Evolutionary conservation across 495 filamentous ascomycete species (phyloP).

Genomic region (Aeminium ludgeri): DNA sequence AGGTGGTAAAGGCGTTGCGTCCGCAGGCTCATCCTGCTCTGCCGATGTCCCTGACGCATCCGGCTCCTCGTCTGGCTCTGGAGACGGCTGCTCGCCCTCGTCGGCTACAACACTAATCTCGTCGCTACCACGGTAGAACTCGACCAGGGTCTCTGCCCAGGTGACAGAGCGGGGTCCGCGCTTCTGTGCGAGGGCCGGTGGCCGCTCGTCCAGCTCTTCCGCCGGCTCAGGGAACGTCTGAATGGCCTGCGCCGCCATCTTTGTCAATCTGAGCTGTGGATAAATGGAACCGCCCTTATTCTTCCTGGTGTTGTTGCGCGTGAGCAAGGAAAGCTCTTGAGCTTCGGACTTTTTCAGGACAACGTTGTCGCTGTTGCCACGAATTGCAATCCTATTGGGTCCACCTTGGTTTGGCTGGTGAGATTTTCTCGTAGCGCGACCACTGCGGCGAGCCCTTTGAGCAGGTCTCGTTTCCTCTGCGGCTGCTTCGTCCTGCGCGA

Average conservation of each 20-base stretch:
- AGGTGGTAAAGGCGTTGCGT: neutral
- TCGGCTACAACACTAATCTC: conserved; percentile 2
- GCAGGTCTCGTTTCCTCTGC: neutral
- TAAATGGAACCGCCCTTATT: conserved; percentile 39
- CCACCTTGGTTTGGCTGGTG: conserved; percentile 15
- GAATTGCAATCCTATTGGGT: conserved; percentile 38
- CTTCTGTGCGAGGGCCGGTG: neutral
- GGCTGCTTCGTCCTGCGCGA: neutral
- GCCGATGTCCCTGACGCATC: neutral
- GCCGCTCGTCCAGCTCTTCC: neutral
- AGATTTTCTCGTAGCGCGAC: conserved; percentile 4
- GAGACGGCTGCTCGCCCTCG: neutral
- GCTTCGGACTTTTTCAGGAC: conserved; percentile 40
- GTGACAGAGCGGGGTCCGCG: neutral
- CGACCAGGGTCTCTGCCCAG: conserved; percentile 12
- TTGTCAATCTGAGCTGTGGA: conserved; percentile 32
- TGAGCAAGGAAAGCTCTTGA: conserved; percentile 38
- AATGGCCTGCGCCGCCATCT: conserved; percentile 22
- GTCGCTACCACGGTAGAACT: conserved; percentile 9
- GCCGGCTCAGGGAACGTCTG: neutral
- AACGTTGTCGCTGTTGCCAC: conserved; percentile 39
- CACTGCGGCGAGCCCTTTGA: conserved; percentile 2
- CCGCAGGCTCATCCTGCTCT: neutral
- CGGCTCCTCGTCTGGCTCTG: conserved; percentile 2
- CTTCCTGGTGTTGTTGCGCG: conserved; percentile 38